Evolutionary conservation across 768 basidiomycete genomes (phyloP).

Genomic region (Coprinopsis sp.): DNA sequence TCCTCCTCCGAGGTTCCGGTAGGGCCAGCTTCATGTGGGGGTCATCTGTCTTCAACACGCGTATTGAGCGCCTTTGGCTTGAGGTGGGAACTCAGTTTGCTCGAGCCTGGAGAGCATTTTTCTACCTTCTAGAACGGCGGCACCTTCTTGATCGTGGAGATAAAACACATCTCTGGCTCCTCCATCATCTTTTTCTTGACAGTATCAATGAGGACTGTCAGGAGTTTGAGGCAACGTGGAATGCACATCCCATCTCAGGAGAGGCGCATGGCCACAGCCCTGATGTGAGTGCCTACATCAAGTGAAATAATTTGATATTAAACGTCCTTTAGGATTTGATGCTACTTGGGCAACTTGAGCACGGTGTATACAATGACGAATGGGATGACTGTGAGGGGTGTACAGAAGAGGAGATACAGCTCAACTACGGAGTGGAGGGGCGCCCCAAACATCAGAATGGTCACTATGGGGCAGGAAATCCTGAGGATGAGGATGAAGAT

Average conservation of each 20-base stretch:
- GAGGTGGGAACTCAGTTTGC: constrained; percentile 36
- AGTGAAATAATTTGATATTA: too few species aligned
- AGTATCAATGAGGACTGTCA: constrained; percentile 32
- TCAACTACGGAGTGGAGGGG: too few species aligned
- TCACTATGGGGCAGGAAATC: too few species aligned
- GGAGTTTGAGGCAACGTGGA: constrained; percentile 32
- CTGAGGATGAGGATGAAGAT: too few species aligned
- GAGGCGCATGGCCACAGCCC: constrained; percentile 1
- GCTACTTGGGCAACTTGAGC: too few species aligned
- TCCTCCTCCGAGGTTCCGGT: constrained; percentile 13
- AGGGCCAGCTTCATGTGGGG: constrained; percentile 26
- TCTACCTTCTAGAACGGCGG: constrained; percentile 25
- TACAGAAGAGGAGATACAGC: too few species aligned
- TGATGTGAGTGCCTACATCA: constrained; percentile 1
- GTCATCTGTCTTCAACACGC: constrained; percentile 33
- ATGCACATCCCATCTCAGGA: constrained; percentile 31
- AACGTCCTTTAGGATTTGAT: too few species aligned
- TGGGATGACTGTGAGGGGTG: too few species aligned
- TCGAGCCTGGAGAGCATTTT: constrained; percentile 35
- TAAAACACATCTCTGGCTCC: constrained; percentile 35
- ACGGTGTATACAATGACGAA: too few species aligned
- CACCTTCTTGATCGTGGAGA: constrained; percentile 27
- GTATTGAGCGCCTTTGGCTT: constrained; percentile 38
- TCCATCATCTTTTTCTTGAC: constrained; percentile 34
- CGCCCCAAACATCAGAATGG: too few species aligned